Conservation (phyloP, 768 basidiomycete species). For the Guyanaporus albipodus region DNA sequence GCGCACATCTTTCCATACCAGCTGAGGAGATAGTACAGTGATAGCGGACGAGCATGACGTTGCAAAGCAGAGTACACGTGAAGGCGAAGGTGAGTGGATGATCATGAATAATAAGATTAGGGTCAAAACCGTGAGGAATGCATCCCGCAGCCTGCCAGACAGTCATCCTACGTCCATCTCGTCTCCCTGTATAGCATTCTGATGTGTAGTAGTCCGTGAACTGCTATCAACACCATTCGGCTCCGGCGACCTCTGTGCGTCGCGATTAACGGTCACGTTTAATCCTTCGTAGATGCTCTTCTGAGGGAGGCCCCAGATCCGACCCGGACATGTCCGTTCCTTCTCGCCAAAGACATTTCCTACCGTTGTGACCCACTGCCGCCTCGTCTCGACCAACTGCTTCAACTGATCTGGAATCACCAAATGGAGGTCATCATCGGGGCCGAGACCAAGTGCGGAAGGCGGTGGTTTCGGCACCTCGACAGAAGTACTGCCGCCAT, state of each 20-base stretch:
- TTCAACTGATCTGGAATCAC: slow-evolving; percentile 64
- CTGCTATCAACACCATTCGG: slow-evolving; percentile 16
- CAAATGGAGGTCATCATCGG: slow-evolving; percentile 62
- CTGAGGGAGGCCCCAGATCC: slow-evolving; percentile 75
- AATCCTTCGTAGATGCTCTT: slow-evolving; percentile 73
- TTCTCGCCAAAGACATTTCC: slow-evolving; percentile 74
- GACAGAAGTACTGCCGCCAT: slow-evolving; percentile 29
- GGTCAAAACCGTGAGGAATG: slow-evolving; percentile 4
- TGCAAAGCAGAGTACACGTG: slow-evolving; percentile 24
- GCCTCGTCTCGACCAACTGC: slow-evolving; percentile 70
- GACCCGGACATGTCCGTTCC: slow-evolving; percentile 59
- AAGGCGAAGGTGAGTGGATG: slow-evolving; percentile 23
- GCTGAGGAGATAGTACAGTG: slow-evolving; percentile 15
- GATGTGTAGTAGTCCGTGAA: slow-evolving; percentile 31
- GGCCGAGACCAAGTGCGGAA: slow-evolving; percentile 64
- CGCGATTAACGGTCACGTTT: slow-evolving; percentile 55
- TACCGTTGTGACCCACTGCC: slow-evolving; percentile 74
- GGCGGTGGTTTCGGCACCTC: slow-evolving; percentile 57
- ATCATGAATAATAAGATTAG: slow-evolving; percentile 28
- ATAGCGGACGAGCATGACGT: slow-evolving; percentile 20
- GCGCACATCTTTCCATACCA: slow-evolving; percentile 6
- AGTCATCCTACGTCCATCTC: slow-evolving; percentile 67
- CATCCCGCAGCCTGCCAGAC: background rate
- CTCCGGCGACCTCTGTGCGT: slow-evolving; percentile 27
- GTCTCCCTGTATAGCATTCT: slow-evolving; percentile 49